Base-by-base conservation (phyloP, 192 early-diverging fungal genomes). In the Backusella westeae region DNA sequence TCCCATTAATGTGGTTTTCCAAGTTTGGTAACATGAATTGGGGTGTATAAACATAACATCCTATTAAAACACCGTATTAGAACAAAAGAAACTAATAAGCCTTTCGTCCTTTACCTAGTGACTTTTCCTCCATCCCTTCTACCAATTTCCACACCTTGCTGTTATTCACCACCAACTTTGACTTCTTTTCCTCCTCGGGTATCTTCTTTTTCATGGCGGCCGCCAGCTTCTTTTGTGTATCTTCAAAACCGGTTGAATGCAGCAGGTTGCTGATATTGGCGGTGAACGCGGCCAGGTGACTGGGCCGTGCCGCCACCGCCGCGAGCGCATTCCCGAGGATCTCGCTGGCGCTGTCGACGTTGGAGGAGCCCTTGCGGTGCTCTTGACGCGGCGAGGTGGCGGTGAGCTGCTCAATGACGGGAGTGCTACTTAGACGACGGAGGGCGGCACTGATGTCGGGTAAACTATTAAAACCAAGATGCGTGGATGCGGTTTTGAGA, bases 1-100 rank as follows among this genome's bases (percentile, higher is more conserved):
- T 74, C 0, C 84, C 85, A 77, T 92, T 90, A 59, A 87, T 79
- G 32, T 78, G 73, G 2, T 81, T 79, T 70, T 90, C 81, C 36
- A 90, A 75, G 7, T 70, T 77, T 14, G 89, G 89, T 23, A 90
- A 67, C 21, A 88, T 71, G 34, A 81, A 39, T 1, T 80, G 53
- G 10, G 88, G 82, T 35, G 83, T 76, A 71, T 89, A 89, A 10
- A 84, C 73, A n/a, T 83, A 67, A 44, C 84, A 84, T 2, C 87
- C 86, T 87, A 76, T 56, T 39, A 32, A 12, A 36, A 44, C 32
- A 32, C 32, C 32, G 32, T 32, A 32, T 32, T 32, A 32, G 32
- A 32, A 17, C 34, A 0, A 15, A 34, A 34, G 5, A 23, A 42
- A 6, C 17, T 23, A 53, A 76, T 4, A 38, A 36, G 3, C 26